These are phyloP conservation scores for Chaetoceros tenuissimus DNA, from an alignment of 108 stramenopile genomes.

Conservation along the genomic window DNA sequence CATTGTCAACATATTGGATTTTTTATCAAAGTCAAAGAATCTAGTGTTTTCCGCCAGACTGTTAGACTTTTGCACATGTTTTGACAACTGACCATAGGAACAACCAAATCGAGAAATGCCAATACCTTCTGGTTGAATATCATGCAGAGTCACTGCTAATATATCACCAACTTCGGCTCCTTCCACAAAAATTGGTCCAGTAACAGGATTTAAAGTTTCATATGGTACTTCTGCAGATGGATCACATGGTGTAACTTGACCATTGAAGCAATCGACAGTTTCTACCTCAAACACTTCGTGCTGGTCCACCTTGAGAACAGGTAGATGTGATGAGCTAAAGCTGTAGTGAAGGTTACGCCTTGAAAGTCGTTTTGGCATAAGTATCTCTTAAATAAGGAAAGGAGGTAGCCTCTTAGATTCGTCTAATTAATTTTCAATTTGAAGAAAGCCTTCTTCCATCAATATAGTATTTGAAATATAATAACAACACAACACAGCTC, in stretches of 20 bases:
- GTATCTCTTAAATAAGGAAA: no score
- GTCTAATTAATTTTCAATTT: no score
- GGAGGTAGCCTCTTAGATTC: no score
- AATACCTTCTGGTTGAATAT: neutral
- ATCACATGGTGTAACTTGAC: constrained; percentile 7
- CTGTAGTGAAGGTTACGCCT: constrained; percentile 4
- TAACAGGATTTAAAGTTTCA: constrained; percentile 6
- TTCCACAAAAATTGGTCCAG: constrained; percentile 6
- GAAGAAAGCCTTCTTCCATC: no score
- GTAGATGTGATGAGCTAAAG: constrained; percentile 6
- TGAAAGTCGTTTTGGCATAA: no score
- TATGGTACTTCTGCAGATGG: constrained; percentile 4
- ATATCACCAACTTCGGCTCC: constrained; percentile 3
- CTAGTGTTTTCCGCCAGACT: neutral
- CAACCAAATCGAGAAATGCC: neutral
- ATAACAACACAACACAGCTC: no score
- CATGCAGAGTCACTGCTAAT: constrained; percentile 6
- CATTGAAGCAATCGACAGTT: constrained; percentile 20
- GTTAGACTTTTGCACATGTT: no score
- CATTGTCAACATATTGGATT: constrained; percentile 3
- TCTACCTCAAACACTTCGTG: constrained; percentile 11
- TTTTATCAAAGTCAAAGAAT: neutral
- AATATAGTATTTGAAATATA: no score
- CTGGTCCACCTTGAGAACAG: constrained; percentile 6
- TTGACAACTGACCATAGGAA: constrained; percentile 2